Base-by-base conservation (phyloP, 129 eudicot species). In the Escallonia rubra region DNA sequence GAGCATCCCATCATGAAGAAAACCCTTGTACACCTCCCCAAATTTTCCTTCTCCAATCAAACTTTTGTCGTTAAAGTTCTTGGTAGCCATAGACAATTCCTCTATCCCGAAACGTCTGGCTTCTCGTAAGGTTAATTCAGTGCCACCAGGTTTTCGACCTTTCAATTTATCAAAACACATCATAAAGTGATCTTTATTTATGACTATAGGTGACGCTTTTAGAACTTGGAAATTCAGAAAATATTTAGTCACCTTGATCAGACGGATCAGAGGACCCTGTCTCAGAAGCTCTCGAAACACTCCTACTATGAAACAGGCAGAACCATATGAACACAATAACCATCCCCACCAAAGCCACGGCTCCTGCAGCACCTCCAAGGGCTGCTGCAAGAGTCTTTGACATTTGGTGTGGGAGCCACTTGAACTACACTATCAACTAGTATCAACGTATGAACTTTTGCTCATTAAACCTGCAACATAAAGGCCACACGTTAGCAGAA, bases 321-420 rank as follows among this genome's bases (percentile, higher is more conserved):
- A 83, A 85, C 96, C 96, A 87, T 59, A 87, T 63, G 46, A 87
- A 62, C 11, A 87, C 59, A 46, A 87, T 67, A 53, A 83, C 71
- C 52, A 91, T 62, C 55, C 82, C 93, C 69, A 85, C 72, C 76
- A 91, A 85, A 71, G 81, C 93, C 86, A 83, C 84, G 70, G 87
- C 96, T 87, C 97, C 97, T 82, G 96, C 97, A 87, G 93, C 96
- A 76, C 96, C 97, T 69, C 97, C 97, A 39, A 91, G 70, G 70
- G 87, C 80, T 65, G 92, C 96, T 85, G 97, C 97, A 87, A 87
- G 96, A 87, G 88, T 69, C 89, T 68, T 85, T 81, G 96, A 80
- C 97, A 91, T 91, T 83, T 82, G 93, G 81, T 79, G 56, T 13
- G 62, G 70, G 62, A 78, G 74, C 78, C 85, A 77, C 65, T 76